Percentiles rank a stretch among this genome's conserved stretches.
phyloP scores from a whole-genome alignment of 352 stramenopile genomes.

The Phytopythium chamaehyphon region DNA sequence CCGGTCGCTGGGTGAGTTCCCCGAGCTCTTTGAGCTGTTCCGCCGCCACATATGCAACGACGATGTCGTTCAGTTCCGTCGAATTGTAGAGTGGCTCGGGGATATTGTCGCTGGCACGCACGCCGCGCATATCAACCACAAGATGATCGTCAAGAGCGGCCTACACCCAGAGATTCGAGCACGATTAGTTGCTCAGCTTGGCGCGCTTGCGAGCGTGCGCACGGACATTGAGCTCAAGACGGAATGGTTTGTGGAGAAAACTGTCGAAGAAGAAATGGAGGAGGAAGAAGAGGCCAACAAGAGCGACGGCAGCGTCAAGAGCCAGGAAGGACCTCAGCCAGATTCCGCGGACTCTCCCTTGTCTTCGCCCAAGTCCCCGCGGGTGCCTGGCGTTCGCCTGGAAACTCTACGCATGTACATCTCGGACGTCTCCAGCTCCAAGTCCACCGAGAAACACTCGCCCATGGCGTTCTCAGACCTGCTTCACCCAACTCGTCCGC shows the following conservation, averaged over 20 bases:
- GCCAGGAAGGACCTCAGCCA: slow-evolving; percentile 4
- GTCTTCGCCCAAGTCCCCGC: slow-evolving; percentile 2
- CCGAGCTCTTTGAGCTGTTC: slow-evolving; percentile 69
- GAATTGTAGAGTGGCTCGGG: slow-evolving; percentile 64
- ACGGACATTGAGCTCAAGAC: slow-evolving; percentile 60
- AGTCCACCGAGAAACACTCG: slow-evolving; percentile 12
- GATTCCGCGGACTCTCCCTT: not conserved
- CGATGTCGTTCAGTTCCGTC: slow-evolving; percentile 62
- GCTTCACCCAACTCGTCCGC: slow-evolving; percentile 20
- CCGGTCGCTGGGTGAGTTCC: slow-evolving; percentile 44
- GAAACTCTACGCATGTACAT: slow-evolving; percentile 74
- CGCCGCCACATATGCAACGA: slow-evolving; percentile 64
- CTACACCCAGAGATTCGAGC: slow-evolving; percentile 71
- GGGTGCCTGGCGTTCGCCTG: slow-evolving; percentile 15
- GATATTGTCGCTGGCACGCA: slow-evolving; percentile 59
- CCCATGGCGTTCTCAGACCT: slow-evolving; percentile 31
- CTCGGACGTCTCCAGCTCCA: slow-evolving; percentile 23
- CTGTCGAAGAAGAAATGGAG: slow-evolving; percentile 26
- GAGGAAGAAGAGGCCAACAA: slow-evolving; percentile 13
- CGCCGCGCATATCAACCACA: slow-evolving; percentile 46
- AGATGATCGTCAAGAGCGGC: slow-evolving; percentile 69
- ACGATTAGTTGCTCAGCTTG: slow-evolving; percentile 54
- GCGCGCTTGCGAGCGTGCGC: slow-evolving; percentile 54
- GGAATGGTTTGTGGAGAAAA: slow-evolving; percentile 60
- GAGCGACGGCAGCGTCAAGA: slow-evolving; percentile 7